These are phyloP conservation scores for Scheffersomyces quercinus DNA, from an alignment of 1,139 yeast species.

Conservation along the genomic window DNA sequence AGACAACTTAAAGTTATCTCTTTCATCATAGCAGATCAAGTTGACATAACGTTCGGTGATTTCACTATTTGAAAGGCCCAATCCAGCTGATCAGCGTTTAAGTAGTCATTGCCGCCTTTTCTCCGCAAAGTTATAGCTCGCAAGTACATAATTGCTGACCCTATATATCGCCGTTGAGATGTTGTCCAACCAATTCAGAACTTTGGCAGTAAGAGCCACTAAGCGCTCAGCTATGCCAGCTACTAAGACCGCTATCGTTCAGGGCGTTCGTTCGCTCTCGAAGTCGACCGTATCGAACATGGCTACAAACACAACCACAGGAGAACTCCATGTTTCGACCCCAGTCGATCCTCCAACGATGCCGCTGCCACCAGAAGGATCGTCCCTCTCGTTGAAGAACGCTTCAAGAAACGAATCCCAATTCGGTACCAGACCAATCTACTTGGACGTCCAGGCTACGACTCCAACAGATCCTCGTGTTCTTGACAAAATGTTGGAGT, in stretches of 20 bases:
- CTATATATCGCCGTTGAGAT: no score
- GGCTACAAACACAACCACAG: slow-evolving; percentile 18
- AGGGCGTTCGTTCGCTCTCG: no score
- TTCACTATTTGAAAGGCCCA: no score
- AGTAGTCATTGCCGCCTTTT: background rate
- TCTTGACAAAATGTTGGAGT: slow-evolving; percentile 87
- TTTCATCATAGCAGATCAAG: no score
- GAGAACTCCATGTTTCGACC: slow-evolving; percentile 21
- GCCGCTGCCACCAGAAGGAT: slow-evolving; percentile 42
- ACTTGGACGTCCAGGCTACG: slow-evolving; percentile 95
- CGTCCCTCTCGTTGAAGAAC: slow-evolving; percentile 41
- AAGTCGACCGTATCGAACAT: background rate
- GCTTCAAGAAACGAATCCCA: slow-evolving; percentile 45
- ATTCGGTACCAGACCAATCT: slow-evolving; percentile 80
- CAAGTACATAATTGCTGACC: no score
- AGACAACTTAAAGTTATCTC: no score
- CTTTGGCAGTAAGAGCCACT: slow-evolving; percentile 5
- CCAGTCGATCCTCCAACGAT: slow-evolving; percentile 13
- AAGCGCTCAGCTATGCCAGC: no score
- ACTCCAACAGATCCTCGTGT: slow-evolving; percentile 98
- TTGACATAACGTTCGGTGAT: no score
- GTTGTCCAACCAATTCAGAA: background rate
- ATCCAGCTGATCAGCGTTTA: no score
- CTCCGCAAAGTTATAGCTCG: background rate
- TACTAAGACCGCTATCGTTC: no score